These are phyloP conservation scores for Phytophthora litchii DNA, from an alignment of 352 stramenopile genomes.

Conservation along the genomic window DNA sequence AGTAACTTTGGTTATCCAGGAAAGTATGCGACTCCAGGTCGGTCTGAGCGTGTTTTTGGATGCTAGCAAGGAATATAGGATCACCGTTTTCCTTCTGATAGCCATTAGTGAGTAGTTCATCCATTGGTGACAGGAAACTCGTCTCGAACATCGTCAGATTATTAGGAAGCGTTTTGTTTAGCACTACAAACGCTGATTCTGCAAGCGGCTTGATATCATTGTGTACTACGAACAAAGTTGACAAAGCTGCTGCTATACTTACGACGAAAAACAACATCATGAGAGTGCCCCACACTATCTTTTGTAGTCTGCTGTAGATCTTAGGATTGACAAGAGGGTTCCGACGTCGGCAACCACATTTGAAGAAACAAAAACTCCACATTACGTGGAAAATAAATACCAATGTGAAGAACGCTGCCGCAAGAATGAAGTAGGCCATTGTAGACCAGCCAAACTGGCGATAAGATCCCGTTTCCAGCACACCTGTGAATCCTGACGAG, in stretches of 20 bases:
- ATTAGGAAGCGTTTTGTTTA: constrained; percentile 35
- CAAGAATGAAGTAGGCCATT: constrained; percentile 35
- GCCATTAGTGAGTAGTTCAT: constrained; percentile 30
- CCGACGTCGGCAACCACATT: constrained; percentile 50
- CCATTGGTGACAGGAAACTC: constrained; percentile 41
- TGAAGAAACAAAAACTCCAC: constrained; percentile 58
- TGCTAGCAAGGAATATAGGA: constrained; percentile 15
- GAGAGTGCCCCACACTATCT: constrained; percentile 45
- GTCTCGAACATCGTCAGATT: constrained; percentile 47
- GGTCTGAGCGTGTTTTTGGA: constrained; percentile 31
- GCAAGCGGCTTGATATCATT: constrained; percentile 38
- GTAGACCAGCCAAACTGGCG: constrained; percentile 54
- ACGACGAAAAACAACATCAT: constrained; percentile 41
- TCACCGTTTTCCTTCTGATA: constrained; percentile 11
- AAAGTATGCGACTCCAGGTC: constrained; percentile 52
- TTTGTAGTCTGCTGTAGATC: constrained; percentile 57
- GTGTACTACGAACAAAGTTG: constrained; percentile 43
- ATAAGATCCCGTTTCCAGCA: constrained; percentile 43
- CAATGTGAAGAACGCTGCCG: constrained; percentile 30
- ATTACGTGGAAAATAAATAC: constrained; percentile 52
- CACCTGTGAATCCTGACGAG: constrained; percentile 19
- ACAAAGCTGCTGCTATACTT: constrained; percentile 24
- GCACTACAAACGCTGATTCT: constrained; percentile 21
- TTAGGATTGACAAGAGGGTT: constrained; percentile 47
- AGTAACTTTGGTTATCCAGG: constrained; percentile 50